Conservation (phyloP, 106 monocot genomes). For the Agapanthus africanus region DNA sequence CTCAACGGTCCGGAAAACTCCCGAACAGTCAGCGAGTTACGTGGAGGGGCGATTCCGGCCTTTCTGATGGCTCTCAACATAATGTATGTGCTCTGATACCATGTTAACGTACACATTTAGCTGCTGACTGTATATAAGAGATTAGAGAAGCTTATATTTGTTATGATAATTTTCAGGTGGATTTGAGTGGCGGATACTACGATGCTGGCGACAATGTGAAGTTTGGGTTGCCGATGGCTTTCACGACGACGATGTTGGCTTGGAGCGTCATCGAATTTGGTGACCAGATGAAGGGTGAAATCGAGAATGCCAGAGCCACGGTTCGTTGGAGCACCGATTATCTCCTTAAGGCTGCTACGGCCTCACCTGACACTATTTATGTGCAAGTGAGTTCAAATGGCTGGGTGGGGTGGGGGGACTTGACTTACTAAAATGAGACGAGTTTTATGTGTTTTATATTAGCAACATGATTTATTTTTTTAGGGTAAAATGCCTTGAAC, state of each 20-base stretch:
- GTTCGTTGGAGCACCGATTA: conserved; percentile 70
- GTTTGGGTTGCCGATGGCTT: conserved; percentile 51
- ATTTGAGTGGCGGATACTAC: conserved; percentile 49
- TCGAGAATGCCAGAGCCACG: conserved; percentile 47
- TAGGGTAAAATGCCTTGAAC: too few relatives aligned
- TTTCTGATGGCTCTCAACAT: conserved; percentile 42
- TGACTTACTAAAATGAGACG: too few relatives aligned
- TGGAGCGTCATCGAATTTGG: conserved; percentile 78
- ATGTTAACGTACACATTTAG: too few relatives aligned
- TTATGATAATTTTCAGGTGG: conserved; percentile 34
- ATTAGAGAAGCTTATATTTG: neutral
- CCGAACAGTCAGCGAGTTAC: conserved; percentile 43
- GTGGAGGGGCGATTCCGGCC: conserved; percentile 57
- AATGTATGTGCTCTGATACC: neutral
- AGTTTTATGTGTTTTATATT: too few relatives aligned
- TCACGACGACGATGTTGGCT: conserved; percentile 67
- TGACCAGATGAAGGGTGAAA: conserved; percentile 29
- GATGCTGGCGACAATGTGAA: conserved; percentile 57
- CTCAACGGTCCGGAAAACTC: conserved; percentile 66
- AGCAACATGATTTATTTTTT: too few relatives aligned
- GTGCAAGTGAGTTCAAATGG: too few relatives aligned
- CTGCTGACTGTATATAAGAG: neutral
- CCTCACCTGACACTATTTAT: conserved; percentile 42
- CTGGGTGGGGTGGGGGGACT: too few relatives aligned
- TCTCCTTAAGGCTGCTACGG: conserved; percentile 60